Percentiles rank a stretch among this genome's conserved stretches.
These are phyloP conservation scores for Adansonia madagascariensis DNA, from an alignment of 441 rosid genomes.

Conservation along the genomic window DNA sequence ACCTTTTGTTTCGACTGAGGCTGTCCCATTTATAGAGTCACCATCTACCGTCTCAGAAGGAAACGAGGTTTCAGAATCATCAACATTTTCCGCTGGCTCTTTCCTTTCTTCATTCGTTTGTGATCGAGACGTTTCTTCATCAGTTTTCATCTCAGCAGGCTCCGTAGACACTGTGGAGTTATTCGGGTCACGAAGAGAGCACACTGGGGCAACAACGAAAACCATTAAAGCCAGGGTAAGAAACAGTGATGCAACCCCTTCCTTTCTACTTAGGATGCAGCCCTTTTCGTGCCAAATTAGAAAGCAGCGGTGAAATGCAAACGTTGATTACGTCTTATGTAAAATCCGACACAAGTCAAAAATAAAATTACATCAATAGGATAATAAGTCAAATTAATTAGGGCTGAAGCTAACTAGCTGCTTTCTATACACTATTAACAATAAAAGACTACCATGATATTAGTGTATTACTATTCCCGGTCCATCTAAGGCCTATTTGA, in stretches of 20 bases:
- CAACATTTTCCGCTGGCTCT: conserved; percentile 23
- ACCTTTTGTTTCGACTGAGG: conserved; percentile 43
- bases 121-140: background rate
- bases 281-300: too few species aligned
- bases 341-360: too few species aligned
- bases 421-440: background rate
- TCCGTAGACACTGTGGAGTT: background rate
- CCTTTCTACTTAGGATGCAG: too few species aligned
- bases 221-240: background rate
- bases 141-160: background rate
- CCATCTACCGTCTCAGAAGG: conserved; percentile 25
- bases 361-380: too few species aligned
- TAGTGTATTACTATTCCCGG: too few species aligned
- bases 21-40: conserved; percentile 18
- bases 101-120: conserved; percentile 23
- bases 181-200: background rate
- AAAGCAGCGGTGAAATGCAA: too few species aligned
- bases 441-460: background rate
- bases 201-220: background rate
- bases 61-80: conserved; percentile 30
- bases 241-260: background rate
- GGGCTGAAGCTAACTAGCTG: too few species aligned
- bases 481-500: background rate
- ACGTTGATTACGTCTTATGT: too few species aligned
- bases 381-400: too few species aligned